These are phyloP conservation scores for Babesia caballi DNA, from an alignment of 169 alveolate species.

Conservation along the genomic window DNA sequence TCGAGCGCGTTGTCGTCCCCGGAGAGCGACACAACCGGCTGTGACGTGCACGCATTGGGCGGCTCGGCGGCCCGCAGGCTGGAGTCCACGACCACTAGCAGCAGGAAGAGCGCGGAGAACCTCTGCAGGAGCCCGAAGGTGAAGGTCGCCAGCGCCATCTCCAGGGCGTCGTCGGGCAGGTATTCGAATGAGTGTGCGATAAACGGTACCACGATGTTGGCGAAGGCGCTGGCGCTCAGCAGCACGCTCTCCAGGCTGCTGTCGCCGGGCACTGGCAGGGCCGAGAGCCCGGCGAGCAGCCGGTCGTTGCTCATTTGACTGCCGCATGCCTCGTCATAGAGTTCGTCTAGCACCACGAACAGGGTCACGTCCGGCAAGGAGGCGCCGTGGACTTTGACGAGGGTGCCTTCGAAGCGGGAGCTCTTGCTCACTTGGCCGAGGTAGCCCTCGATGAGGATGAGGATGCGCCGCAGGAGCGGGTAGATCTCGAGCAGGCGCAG, in stretches of 20 bases:
- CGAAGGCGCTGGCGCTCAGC: conserved; percentile 10
- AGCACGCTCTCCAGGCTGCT: conserved; percentile 12
- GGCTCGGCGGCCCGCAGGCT: not conserved
- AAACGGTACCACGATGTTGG: conserved; percentile 3
- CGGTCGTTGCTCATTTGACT: not conserved
- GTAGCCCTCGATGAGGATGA: conserved; percentile 34
- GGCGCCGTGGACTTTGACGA: not conserved
- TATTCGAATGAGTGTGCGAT: conserved; percentile 1
- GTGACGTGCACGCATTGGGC: not conserved
- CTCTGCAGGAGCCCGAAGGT: conserved; percentile 33
- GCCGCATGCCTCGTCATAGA: conserved; percentile 4
- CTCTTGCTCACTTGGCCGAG: not conserved
- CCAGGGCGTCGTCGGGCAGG: not conserved
- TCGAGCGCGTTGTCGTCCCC: not conserved
- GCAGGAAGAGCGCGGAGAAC: conserved; percentile 7
- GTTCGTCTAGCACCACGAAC: conserved; percentile 13
- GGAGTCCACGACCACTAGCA: conserved; percentile 13
- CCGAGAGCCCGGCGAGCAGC: not conserved
- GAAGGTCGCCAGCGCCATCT: not conserved
- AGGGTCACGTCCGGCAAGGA: not conserved
- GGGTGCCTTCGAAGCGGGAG: not conserved
- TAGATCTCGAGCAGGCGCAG: conserved; percentile 10
- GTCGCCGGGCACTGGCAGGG: not conserved
- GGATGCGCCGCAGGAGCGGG: conserved; percentile 44
- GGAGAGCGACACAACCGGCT: not conserved